Conservation (phyloP, 768 basidiomycete genomes). For the Phlebiopsis flavidoalba region DNA sequence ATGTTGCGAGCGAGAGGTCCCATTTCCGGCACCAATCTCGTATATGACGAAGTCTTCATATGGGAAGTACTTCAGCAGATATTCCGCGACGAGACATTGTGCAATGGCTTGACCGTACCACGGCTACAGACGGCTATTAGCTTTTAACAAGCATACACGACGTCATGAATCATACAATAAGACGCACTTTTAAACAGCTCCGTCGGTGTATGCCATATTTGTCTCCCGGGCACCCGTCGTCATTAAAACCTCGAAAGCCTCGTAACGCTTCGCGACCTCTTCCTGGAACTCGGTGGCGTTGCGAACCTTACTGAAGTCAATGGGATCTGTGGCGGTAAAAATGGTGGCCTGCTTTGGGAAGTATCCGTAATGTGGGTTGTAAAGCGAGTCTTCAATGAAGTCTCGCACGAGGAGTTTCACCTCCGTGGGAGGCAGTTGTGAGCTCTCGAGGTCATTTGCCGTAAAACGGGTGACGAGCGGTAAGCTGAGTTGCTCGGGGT, state of each 20-base stretch:
- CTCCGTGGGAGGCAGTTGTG: constrained; percentile 57
- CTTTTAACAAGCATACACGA: constrained; percentile 5
- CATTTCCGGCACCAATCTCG: constrained; percentile 98
- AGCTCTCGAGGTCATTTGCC: constrained; percentile 62
- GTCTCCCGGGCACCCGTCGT: constrained; percentile 72
- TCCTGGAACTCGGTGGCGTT: constrained; percentile 77
- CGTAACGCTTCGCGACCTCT: constrained; percentile 73
- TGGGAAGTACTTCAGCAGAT: constrained; percentile 92
- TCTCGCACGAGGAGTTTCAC: constrained; percentile 95
- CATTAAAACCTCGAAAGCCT: constrained; percentile 60
- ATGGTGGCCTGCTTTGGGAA: constrained; percentile 92
- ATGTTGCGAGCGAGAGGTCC: constrained; percentile 89
- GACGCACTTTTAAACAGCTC: constrained; percentile 90
- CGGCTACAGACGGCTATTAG: constrained; percentile 48
- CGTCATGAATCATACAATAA: neutral
- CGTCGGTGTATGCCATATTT: constrained; percentile 98
- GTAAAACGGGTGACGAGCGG: constrained; percentile 61
- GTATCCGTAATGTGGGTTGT: constrained; percentile 97
- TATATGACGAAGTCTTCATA: constrained; percentile 95
- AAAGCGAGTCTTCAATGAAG: constrained; percentile 94
- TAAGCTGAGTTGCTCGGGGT: constrained; percentile 42
- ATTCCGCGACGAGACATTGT: constrained; percentile 84
- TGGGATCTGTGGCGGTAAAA: constrained; percentile 60
- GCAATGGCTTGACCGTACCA: constrained; percentile 92
- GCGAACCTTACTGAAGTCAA: constrained; percentile 66